Evolutionary conservation across 2,329 filamentous ascomycete species (phyloP).

Genomic region (Teratosphaeria epicoccoides): DNA sequence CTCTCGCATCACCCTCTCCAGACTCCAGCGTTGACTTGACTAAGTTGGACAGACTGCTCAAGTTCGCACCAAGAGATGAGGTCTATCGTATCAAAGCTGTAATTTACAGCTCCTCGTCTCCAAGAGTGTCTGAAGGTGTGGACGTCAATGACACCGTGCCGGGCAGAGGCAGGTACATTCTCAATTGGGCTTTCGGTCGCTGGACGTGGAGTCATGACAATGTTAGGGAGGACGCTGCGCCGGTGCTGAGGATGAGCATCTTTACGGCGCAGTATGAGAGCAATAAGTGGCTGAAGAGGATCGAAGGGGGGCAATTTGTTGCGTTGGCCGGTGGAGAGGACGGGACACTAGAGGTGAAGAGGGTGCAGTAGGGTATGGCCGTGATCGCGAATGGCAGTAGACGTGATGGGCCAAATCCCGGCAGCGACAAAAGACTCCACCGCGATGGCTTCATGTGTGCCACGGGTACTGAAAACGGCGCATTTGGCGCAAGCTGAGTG

Average conservation of each 20-base stretch:
- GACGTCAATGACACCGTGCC: slow-evolving; percentile 20
- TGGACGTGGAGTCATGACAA: slow-evolving; percentile 73
- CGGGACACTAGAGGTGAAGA: slow-evolving; percentile 42
- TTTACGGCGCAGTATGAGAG: slow-evolving; percentile 65
- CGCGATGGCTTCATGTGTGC: too few species aligned
- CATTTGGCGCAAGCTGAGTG: too few species aligned
- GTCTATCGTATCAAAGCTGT: slow-evolving; percentile 87
- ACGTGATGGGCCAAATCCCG: too few species aligned
- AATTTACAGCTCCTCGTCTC: slow-evolving; percentile 37
- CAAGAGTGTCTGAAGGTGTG: slow-evolving; percentile 28
- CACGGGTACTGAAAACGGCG: too few species aligned
- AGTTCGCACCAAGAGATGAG: slow-evolving; percentile 75
- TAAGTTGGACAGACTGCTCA: slow-evolving; percentile 57
- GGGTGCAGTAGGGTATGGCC: slow-evolving; percentile 17
- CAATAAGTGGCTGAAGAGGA: slow-evolving; percentile 64
- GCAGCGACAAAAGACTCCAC: too few species aligned
- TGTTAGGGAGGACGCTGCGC: slow-evolving; percentile 16
- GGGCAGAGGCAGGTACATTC: slow-evolving; percentile 57
- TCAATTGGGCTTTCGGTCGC: slow-evolving; percentile 96
- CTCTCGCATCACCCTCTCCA: slow-evolving; percentile 36
- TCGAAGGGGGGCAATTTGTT: slow-evolving; percentile 38
- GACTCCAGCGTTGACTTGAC: slow-evolving; percentile 46
- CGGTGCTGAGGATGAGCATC: slow-evolving; percentile 59
- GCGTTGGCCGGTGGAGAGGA: slow-evolving; percentile 18
- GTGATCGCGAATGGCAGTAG: background rate